Conservation (phyloP, 2,329 filamentous ascomycete species). For the Ceratocystis colombiana region DNA sequence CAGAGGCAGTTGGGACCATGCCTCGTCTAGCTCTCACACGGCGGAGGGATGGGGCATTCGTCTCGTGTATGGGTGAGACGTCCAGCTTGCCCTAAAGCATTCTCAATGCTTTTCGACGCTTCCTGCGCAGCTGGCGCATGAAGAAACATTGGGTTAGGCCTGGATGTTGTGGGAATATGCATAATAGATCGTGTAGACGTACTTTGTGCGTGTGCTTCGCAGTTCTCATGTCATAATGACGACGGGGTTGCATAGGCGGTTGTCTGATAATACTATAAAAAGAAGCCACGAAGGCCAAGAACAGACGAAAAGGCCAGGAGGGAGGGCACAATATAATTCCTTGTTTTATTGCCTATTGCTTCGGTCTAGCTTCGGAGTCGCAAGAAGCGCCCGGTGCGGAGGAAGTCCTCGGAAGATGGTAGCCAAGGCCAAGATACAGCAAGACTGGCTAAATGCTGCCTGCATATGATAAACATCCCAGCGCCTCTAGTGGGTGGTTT, state of each 20-base stretch:
- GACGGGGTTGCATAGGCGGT: constrained; percentile 2
- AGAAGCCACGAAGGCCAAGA: not conserved
- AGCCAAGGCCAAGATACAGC: not conserved
- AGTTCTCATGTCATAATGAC: constrained; percentile 13
- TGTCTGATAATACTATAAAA: not conserved
- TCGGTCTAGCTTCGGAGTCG: not conserved
- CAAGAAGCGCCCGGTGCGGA: not conserved
- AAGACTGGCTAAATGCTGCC: not conserved
- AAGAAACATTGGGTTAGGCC: not conserved
- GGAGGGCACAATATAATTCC: not conserved
- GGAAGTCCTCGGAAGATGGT: not conserved
- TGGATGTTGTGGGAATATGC: constrained; percentile 6
- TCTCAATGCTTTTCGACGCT: not conserved
- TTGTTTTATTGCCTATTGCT: not conserved
- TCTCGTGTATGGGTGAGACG: not conserved
- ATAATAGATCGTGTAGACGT: not conserved
- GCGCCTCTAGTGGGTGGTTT: not conserved
- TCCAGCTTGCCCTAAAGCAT: not conserved
- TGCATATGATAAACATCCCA: not conserved
- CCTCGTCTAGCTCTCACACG: not conserved
- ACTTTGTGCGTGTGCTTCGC: not conserved
- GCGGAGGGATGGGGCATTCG: not conserved
- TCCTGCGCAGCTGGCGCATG: not conserved
- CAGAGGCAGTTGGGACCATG: not conserved
- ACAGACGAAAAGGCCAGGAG: not conserved